Evolutionary conservation across 805 yeast species (phyloP).

Genomic region (Saturnispora serradocipensis): DNA sequence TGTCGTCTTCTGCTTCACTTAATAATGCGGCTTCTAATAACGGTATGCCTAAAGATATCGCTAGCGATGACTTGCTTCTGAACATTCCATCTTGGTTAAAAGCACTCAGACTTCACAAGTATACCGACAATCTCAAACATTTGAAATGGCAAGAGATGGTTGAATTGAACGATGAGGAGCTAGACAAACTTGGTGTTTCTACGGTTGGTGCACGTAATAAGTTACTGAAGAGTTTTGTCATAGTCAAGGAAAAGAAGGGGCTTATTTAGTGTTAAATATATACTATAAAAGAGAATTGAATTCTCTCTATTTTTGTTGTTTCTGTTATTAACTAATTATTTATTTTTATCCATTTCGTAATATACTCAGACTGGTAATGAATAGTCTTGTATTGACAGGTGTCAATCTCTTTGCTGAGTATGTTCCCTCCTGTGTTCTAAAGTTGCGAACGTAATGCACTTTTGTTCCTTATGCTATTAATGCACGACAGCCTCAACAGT

Average conservation of each 20-base stretch:
- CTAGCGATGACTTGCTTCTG: conserved; percentile 45
- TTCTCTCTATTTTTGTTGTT: background rate
- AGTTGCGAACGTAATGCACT: no score
- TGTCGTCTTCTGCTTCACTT: background rate
- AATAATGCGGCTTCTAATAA: conserved; percentile 6
- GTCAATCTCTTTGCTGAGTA: background rate
- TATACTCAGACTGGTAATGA: background rate
- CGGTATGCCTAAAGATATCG: conserved; percentile 37
- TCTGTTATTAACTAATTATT: background rate
- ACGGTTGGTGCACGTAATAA: conserved; percentile 96
- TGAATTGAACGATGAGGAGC: conserved; percentile 53
- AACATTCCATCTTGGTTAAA: conserved; percentile 93
- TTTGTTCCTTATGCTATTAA: no score
- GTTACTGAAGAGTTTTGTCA: conserved; percentile 82
- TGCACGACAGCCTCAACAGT: no score
- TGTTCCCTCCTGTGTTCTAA: no score
- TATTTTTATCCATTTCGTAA: background rate
- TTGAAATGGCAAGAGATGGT: conserved; percentile 75
- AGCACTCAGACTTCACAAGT: conserved; percentile 82
- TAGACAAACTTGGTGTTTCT: conserved; percentile 74
- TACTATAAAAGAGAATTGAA: background rate
- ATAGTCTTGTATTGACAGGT: background rate
- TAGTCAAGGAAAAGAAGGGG: conserved; percentile 46
- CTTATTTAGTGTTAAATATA: background rate
- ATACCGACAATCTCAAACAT: conserved; percentile 73